Percentiles rank a stretch among this genome's conserved stretches.
Evolutionary conservation across 352 stramenopile species (phyloP).

Genomic region (Pseudoperonospora humuli): DNA sequence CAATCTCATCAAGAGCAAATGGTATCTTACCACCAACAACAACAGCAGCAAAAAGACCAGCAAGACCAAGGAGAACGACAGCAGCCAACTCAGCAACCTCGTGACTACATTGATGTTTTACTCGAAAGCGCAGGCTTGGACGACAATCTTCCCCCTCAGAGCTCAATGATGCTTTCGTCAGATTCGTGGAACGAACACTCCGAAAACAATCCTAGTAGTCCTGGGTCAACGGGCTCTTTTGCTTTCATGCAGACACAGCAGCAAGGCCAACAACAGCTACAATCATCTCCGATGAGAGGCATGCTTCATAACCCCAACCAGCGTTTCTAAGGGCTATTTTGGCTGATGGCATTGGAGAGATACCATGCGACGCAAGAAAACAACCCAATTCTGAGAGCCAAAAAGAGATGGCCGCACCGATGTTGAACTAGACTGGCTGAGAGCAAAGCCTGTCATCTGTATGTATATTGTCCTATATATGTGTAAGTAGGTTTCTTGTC

Average conservation of each 20-base stretch:
- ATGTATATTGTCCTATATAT: conserved; percentile 18
- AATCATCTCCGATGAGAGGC: conserved; percentile 25
- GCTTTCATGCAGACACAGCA: conserved; percentile 24
- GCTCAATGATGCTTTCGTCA: conserved; percentile 16
- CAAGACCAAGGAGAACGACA: conserved; percentile 16
- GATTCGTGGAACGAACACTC: conserved; percentile 21
- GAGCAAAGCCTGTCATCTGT: conserved; percentile 1
- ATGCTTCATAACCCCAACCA: conserved; percentile 19
- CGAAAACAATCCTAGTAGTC: conserved; percentile 6
- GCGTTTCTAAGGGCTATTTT: conserved; percentile 18
- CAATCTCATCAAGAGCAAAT: conserved; percentile 20
- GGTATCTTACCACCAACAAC: conserved; percentile 16
- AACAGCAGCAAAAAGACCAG: conserved; percentile 18
- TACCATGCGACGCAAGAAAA: not conserved
- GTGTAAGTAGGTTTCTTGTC: conserved; percentile 9
- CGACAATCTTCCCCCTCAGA: conserved; percentile 33
- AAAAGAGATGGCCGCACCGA: not conserved
- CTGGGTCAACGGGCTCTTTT: conserved; percentile 9
- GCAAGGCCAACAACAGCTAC: conserved; percentile 23
- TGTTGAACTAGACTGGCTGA: not conserved
- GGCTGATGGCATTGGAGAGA: conserved; percentile 2
- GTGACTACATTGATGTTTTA: conserved; percentile 55
- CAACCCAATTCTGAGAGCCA: not conserved
- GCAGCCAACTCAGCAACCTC: conserved; percentile 6
- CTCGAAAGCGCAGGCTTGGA: conserved; percentile 49